Evolutionary conservation across 306 rosid species (phyloP).

Genomic region (Rosa multiflora): DNA sequence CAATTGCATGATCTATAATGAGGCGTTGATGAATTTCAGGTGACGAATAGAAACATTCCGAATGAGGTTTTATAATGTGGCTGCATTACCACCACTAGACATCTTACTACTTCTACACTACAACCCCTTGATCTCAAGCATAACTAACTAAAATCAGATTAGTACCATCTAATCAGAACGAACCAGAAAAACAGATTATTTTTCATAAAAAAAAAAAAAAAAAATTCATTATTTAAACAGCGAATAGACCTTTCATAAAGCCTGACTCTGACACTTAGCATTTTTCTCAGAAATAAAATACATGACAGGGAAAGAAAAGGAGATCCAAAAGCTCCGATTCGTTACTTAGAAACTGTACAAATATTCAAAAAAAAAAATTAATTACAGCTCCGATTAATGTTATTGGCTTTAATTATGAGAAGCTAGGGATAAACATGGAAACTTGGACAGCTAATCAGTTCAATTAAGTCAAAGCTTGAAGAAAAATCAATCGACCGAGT

Average conservation of each 20-base stretch:
- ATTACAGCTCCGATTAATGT: neutral
- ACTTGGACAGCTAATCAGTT: neutral
- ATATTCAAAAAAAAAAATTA: neutral
- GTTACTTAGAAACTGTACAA: neutral
- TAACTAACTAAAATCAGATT: neutral
- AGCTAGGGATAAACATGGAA: neutral
- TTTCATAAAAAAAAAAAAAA: no score
- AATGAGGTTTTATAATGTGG: neutral
- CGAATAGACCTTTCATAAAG: neutral
- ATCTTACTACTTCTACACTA: neutral
- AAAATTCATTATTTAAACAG: no score
- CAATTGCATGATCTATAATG: neutral
- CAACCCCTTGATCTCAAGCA: neutral
- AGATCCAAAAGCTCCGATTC: neutral
- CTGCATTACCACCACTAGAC: neutral
- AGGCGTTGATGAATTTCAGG: neutral
- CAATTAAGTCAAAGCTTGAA: neutral
- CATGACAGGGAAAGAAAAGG: neutral
- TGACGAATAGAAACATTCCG: neutral
- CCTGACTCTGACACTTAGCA: neutral
- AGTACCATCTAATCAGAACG: neutral
- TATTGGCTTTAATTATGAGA: neutral
- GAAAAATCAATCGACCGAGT: conserved; percentile 4
- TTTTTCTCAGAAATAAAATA: neutral
- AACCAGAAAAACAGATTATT: neutral